These are phyloP conservation scores for Dispira parvispora DNA, from an alignment of 192 early-diverging fungal species.

Conservation along the genomic window DNA sequence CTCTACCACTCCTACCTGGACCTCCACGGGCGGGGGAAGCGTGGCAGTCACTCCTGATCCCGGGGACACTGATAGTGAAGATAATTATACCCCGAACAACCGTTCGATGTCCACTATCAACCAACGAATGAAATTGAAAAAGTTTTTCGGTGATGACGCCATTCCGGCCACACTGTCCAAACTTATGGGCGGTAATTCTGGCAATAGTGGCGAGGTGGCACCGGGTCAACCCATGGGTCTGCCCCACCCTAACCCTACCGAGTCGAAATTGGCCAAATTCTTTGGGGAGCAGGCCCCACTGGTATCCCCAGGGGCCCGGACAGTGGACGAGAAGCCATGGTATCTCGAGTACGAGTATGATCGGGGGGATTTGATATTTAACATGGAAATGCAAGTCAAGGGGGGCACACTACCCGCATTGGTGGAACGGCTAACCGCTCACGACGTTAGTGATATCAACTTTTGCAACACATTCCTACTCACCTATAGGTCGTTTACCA, in stretches of 20 bases:
- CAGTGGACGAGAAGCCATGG: slow-evolving; percentile 40
- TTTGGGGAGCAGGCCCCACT: slow-evolving; percentile 22
- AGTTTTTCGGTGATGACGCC: slow-evolving; percentile 42
- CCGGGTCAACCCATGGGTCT: slow-evolving; percentile 4
- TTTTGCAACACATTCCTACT: slow-evolving; percentile 81
- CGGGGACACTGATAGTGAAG: neutral
- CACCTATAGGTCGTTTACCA: slow-evolving; percentile 87
- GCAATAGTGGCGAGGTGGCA: neutral
- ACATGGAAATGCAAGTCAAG: slow-evolving; percentile 74
- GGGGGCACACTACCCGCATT: slow-evolving; percentile 78
- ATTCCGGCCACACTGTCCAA: slow-evolving; percentile 12
- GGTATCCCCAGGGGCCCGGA: neutral
- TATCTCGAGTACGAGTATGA: slow-evolving; percentile 65
- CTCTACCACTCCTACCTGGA: too few relatives aligned
- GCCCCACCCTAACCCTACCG: neutral
- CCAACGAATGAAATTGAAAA: slow-evolving; percentile 24
- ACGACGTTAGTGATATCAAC: slow-evolving; percentile 64
- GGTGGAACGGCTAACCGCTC: slow-evolving; percentile 75
- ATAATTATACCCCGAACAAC: neutral
- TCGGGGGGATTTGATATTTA: slow-evolving; percentile 58
- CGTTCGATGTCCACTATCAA: slow-evolving; percentile 8
- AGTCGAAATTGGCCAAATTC: slow-evolving; percentile 24
- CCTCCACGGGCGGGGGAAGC: too few relatives aligned
- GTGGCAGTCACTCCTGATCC: neutral
- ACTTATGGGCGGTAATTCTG: too few relatives aligned